Base-by-base conservation (phyloP, 2,329 filamentous ascomycete genomes). In the Ophiostoma sp. region DNA sequence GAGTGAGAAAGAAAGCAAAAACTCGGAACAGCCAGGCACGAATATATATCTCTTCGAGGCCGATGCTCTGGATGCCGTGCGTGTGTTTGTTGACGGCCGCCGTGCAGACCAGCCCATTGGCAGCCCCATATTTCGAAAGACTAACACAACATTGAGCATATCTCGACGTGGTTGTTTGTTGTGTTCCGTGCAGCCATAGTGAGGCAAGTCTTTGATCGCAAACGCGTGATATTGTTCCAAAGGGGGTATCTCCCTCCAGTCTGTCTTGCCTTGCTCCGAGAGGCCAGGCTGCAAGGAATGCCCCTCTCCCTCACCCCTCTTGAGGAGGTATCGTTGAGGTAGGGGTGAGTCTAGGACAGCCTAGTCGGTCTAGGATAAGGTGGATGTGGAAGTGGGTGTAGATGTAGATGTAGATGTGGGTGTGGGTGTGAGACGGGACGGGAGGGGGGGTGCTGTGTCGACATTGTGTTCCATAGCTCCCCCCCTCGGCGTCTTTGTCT, bases 21-120 rank as follows among this genome's bases (percentile, higher is more conserved):
- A 42, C 47, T 49, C 52, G 63, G 36, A 64, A 64, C 68, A 66
- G 63, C 65, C 49, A 63, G 62, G 2, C 52, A 36, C 12, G 66
- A 67, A 44, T 69, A 69, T 69, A 69, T 69, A 69, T 65, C 44
- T 65, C 64, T 18, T 64, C 38, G 55, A 14, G 40, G 36, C 9
- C 42, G 63, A 47, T 47, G 41, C 11, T 16, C 4, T 42, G 63
- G 63, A 47, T 47, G 41, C 11, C 41, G 11, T 42, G 44, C 58
- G 40, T 27, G 27, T 27, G 27, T 27, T 62, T 66, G 36, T 45
- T 47, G 41, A 45, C 47, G 11, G 5, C 14, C n/a, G 5, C 11
- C 8, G 14, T 55, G n/a, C 45, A 16, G 45, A 12, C 5, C 14
- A 47, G 45, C 2, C 14, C 45, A 47, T 12, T 5, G 45, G n/a